A percentile compares a stretch with the other conserved stretches of the same genome.
phyloP scores from a whole-genome alignment of 163 green algal genomes.

The Chloromonas sp. region DNA sequence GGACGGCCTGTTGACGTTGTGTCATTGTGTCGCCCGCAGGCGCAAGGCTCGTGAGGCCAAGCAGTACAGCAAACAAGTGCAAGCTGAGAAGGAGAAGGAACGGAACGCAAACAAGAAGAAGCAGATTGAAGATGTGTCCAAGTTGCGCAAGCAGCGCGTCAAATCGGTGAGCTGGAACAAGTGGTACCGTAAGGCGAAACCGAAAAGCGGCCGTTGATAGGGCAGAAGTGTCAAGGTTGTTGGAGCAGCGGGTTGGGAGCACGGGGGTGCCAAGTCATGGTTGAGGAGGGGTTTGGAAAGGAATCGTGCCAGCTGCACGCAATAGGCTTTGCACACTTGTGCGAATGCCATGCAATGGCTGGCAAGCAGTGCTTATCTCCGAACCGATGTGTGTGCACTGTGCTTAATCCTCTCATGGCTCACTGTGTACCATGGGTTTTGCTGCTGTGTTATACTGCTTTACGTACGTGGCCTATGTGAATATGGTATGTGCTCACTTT shows the following conservation, averaged over 20 bases:
- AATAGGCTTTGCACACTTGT: not conserved
- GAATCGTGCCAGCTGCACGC: not conserved
- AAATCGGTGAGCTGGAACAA: constrained; percentile 37
- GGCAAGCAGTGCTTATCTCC: not conserved
- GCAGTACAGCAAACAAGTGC: constrained; percentile 90
- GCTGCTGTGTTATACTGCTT: too few species aligned
- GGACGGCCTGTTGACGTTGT: not conserved
- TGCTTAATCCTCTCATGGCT: too few species aligned
- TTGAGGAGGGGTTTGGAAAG: not conserved
- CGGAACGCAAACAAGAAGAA: constrained; percentile 75
- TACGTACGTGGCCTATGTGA: too few species aligned
- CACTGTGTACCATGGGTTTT: too few species aligned
- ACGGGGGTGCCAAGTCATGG: not conserved
- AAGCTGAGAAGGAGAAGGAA: constrained; percentile 82
- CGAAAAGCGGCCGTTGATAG: not conserved
- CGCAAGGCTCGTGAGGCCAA: constrained; percentile 90
- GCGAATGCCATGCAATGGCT: not conserved
- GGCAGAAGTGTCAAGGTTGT: not conserved
- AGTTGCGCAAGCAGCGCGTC: constrained; percentile 78
- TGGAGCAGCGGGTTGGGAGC: not conserved
- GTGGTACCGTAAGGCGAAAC: not conserved
- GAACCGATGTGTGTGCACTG: not conserved
- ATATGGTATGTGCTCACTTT: too few species aligned
- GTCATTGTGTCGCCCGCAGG: constrained; percentile 40
- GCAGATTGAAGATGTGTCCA: constrained; percentile 67